Conservation (phyloP, 2,329 filamentous ascomycete genomes). For the Pseudofabraea citricarpa region DNA sequence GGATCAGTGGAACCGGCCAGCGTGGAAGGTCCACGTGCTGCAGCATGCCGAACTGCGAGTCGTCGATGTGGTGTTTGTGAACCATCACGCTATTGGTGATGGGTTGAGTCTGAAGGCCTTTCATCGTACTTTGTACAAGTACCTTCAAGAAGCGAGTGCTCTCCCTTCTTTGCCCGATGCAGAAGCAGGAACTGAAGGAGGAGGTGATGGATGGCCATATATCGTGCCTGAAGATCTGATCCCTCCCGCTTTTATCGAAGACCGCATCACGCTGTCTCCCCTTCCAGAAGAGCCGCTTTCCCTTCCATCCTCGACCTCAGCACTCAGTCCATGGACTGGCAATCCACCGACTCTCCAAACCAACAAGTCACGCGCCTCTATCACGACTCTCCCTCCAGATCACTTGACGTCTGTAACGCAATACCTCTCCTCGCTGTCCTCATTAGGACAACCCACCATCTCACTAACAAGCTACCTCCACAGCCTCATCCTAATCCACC, state of each 20-base stretch:
- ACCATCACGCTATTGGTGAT: slow-evolving; percentile 16
- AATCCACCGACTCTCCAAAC: not conserved
- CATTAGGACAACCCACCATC: slow-evolving; percentile 5
- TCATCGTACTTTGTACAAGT: slow-evolving; percentile 12
- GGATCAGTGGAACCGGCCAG: slow-evolving; percentile 13
- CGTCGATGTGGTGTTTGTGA: slow-evolving; percentile 15
- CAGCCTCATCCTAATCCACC: slow-evolving; percentile 11
- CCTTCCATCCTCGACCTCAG: too few species aligned
- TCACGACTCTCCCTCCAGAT: slow-evolving; percentile 6
- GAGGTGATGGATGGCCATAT: too few species aligned
- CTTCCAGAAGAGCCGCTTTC: not conserved
- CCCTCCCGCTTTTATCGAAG: slow-evolving; percentile 7
- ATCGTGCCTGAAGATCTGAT: slow-evolving; percentile 2
- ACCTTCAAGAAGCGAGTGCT: slow-evolving; percentile 9
- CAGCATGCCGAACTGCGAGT: slow-evolving; percentile 3
- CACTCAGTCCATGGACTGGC: slow-evolving; percentile 3
- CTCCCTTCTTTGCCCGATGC: too few species aligned
- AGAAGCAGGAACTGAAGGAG: too few species aligned
- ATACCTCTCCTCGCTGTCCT: too few species aligned
- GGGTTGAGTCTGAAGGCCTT: slow-evolving; percentile 14
- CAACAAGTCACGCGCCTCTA: not conserved
- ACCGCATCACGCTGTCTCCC: slow-evolving; percentile 4
- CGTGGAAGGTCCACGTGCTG: slow-evolving; percentile 17
- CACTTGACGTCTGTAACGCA: slow-evolving; percentile 2
- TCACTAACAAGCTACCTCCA: slow-evolving; percentile 20